Conservation (phyloP, 176 grass and related monocot species). For the Bolboschoenus planiculmis region DNA sequence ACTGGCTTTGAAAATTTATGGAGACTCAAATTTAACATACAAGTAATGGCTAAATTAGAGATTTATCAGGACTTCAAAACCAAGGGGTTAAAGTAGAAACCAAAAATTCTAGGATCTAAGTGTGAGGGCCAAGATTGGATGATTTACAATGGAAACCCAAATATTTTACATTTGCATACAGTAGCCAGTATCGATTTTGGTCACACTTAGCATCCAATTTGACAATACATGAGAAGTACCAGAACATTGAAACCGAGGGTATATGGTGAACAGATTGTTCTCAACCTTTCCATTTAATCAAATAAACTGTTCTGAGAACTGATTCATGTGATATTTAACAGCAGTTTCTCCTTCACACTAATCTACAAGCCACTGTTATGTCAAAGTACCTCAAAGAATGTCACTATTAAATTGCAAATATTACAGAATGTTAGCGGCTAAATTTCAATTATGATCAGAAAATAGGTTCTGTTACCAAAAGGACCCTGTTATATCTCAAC, state of each 20-base stretch:
- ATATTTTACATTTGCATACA: slow-evolving; percentile 1
- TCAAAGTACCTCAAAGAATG: not conserved
- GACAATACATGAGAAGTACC: not conserved
- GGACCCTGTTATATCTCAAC: not conserved
- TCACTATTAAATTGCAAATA: not conserved
- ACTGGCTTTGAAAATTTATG: not conserved
- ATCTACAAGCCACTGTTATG: not conserved
- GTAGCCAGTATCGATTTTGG: not conserved
- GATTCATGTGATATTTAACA: not conserved
- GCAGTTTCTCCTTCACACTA: not conserved
- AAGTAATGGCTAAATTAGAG: not conserved
- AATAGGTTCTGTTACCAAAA: not conserved
- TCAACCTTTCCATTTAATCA: not conserved
- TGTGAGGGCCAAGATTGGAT: not conserved
- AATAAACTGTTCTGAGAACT: not conserved
- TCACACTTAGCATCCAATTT: not conserved
- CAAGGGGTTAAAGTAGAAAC: not conserved
- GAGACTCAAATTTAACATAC: not conserved
- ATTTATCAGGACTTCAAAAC: not conserved
- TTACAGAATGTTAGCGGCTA: not conserved
- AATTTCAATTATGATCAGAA: not conserved
- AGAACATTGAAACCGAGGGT: not conserved
- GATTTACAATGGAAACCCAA: too few relatives aligned
- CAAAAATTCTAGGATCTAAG: not conserved
- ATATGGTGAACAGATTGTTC: not conserved